These are phyloP conservation scores for Alternaria gaisen DNA, from an alignment of 2,329 filamentous ascomycete species.

Conservation along the genomic window DNA sequence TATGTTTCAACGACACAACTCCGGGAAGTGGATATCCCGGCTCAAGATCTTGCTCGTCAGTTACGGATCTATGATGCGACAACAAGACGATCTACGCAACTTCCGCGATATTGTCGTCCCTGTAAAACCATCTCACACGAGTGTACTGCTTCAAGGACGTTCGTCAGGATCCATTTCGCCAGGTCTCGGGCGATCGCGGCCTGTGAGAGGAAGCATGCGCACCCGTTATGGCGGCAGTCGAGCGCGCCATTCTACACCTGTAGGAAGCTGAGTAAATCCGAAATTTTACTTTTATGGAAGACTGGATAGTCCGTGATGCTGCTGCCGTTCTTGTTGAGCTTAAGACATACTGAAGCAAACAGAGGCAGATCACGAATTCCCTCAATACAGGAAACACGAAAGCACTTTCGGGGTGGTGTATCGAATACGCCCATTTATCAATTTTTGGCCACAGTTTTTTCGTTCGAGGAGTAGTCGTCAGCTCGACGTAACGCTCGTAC, in stretches of 20 bases:
- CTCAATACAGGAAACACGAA: background rate
- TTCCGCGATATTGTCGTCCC: background rate
- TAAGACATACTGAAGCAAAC: background rate
- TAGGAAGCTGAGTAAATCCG: background rate
- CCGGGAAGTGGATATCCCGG: background rate
- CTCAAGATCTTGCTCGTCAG: background rate
- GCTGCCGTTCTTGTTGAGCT: background rate
- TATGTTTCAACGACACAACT: background rate
- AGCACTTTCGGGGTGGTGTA: background rate
- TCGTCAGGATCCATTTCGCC: background rate
- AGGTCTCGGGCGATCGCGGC: background rate
- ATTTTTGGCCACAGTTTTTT: background rate
- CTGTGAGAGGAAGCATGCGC: background rate
- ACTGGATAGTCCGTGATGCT: accelerated
- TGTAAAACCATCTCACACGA: background rate
- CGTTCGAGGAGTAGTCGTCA: background rate
- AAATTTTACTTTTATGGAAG: background rate
- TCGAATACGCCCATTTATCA: background rate
- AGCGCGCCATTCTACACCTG: background rate
- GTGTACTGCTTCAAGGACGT: background rate
- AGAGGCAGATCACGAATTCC: background rate
- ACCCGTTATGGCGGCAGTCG: background rate
- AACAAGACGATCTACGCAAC: background rate
- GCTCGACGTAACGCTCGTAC: background rate
- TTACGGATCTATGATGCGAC: background rate